These are phyloP conservation scores for Alnus rubra DNA, from an alignment of 306 rosid species.

Conservation along the genomic window DNA sequence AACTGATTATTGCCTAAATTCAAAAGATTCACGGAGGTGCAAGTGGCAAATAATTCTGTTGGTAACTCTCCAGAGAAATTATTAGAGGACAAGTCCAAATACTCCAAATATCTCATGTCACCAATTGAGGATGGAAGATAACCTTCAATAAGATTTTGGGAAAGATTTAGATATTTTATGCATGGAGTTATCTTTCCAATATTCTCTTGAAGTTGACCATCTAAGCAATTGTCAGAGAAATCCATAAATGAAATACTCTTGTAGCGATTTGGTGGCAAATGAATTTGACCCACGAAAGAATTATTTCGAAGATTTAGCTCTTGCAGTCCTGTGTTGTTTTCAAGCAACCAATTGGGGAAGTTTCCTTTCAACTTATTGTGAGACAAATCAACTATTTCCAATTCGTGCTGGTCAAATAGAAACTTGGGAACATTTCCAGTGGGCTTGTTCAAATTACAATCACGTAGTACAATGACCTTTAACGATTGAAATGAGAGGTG, in stretches of 20 bases:
- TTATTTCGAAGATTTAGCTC: not conserved
- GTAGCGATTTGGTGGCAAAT: not conserved
- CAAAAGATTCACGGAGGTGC: not conserved
- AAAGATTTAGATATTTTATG: not conserved
- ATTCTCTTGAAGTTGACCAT: not conserved
- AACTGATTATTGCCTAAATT: not conserved
- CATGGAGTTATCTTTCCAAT: not conserved
- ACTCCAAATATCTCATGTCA: not conserved
- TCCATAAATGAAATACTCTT: not conserved
- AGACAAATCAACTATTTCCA: slow-evolving; percentile 9
- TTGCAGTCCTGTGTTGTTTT: not conserved
- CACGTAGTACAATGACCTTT: not conserved
- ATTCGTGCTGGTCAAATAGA: not conserved
- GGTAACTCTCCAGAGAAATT: slow-evolving; percentile 5
- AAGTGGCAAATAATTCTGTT: not conserved
- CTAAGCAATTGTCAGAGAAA: not conserved
- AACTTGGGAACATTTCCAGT: slow-evolving; percentile 9
- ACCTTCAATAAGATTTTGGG: slow-evolving; percentile 9
- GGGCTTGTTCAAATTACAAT: slow-evolving; percentile 4
- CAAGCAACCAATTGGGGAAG: slow-evolving; percentile 6
- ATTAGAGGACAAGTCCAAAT: not conserved
- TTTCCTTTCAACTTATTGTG: slow-evolving; percentile 8
- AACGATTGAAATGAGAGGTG: slow-evolving; percentile 19
- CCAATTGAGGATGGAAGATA: slow-evolving; percentile 13
- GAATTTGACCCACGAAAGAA: not conserved